A percentile compares a stretch with the other conserved stretches of the same genome.
Conservation (phyloP, 129 eudicot genomes). For the Lactuca saligna region DNA sequence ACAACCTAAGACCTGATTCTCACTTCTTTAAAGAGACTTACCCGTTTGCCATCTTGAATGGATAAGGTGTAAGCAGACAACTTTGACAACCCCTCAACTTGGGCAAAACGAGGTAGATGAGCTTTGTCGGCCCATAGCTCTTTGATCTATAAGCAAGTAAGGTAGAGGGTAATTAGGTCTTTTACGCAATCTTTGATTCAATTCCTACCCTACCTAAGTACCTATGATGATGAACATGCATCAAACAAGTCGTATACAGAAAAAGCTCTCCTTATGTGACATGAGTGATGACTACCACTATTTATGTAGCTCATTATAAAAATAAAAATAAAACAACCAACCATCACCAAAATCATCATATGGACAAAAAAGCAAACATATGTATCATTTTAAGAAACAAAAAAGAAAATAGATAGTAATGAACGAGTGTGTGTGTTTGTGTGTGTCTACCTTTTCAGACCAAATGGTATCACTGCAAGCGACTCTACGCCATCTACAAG, state of each 20-base stretch:
- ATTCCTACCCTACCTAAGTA: too few species aligned
- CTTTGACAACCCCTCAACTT: slow-evolving; percentile 9
- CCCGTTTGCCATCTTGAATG: too few species aligned
- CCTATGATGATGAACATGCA: not conserved
- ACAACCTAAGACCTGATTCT: too few species aligned
- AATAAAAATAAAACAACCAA: too few species aligned
- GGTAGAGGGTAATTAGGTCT: not conserved
- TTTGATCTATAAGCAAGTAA: slow-evolving; percentile 42
- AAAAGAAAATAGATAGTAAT: not conserved
- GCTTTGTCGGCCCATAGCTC: slow-evolving; percentile 81
- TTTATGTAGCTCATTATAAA: too few species aligned
- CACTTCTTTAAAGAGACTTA: too few species aligned
- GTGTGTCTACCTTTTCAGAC: slow-evolving; percentile 42
- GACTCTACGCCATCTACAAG: slow-evolving; percentile 25
- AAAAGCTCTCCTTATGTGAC: too few species aligned
- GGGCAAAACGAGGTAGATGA: slow-evolving; percentile 66
- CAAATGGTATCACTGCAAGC: slow-evolving; percentile 62
- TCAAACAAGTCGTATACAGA: not conserved
- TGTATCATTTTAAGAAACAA: not conserved
- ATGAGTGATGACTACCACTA: too few species aligned
- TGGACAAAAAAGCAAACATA: too few species aligned
- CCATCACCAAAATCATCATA: too few species aligned
- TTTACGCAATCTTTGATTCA: not conserved
- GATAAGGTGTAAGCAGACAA: too few species aligned
- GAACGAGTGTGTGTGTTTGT: not conserved